Base-by-base conservation (phyloP, 106 monocot species). In the Iris macrosiphon region DNA sequence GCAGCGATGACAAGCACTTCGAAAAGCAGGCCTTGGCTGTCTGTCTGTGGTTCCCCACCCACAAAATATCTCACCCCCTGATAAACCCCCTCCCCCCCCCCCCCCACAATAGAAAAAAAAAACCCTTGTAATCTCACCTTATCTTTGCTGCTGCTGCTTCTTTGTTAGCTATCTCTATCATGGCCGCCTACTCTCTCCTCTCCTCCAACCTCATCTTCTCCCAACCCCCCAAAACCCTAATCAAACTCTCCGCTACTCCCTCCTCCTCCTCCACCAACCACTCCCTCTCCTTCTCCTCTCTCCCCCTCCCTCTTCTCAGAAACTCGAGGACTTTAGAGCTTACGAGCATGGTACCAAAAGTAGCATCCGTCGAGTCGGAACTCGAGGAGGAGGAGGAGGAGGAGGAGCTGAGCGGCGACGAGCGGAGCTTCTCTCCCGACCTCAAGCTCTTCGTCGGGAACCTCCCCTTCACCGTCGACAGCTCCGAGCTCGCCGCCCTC, bases 371-470 rank as follows among this genome's bases (percentile, higher is more conserved):
- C 15, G 55, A 77, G 13, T 72, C 81, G 20, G 85, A 78, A 2
- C 38, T 60, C 30, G 86, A 80, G 20, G 67, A 76, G 31, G 64
- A 61, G 43, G 75, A 50, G 20, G 57, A 38, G n/a, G 52, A 33
- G 52, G 20, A 53, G 18, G 52, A 2, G 9, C 2, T 16, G 30
- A 52, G 52, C 9, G 52, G 52, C 9, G 52, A 53, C 13, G 57
- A 58, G 26, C 40, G 19, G 8, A 67, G 45, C 21, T 81, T 85
- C 64, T 69, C 78, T 0, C 68, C 69, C 0, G 82, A 93, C 9
- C 39, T 79, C 34, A 93, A 83, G 68, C 73, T 93, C 16, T 93
- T 93, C 33, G 92, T 93, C 22, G 92, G 92, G 42, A 93, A 93
- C 66, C 68, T 93, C 17, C 92, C 92, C 16, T 93, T 87, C 49